Conservation (phyloP, 176 grass and related monocot genomes). For the Elymus sibiricus region DNA sequence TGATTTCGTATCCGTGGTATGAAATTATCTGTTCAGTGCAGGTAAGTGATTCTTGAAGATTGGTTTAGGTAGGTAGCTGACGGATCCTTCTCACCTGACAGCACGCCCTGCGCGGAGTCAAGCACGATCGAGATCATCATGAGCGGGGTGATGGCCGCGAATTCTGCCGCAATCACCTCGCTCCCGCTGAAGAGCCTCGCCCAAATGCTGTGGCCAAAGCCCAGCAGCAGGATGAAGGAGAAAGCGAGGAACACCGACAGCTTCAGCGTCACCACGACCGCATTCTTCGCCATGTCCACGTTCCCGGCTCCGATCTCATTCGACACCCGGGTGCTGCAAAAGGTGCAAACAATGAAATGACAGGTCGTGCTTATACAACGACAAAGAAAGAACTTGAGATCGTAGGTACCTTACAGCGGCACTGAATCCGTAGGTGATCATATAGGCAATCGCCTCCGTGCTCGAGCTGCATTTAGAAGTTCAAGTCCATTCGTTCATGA, state of each 20-base stretch:
- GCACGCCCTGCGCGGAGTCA: constrained; percentile 76
- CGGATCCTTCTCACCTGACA: constrained; percentile 42
- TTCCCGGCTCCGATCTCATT: constrained; percentile 81
- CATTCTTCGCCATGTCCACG: constrained; percentile 58
- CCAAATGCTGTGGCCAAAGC: constrained; percentile 59
- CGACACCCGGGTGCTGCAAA: constrained; percentile 74
- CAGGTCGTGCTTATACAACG: too few relatives aligned
- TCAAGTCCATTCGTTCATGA: neutral
- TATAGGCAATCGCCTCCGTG: constrained; percentile 74
- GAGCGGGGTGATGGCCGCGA: constrained; percentile 62
- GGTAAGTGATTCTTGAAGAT: neutral
- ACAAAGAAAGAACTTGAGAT: neutral
- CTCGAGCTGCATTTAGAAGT: constrained; percentile 39
- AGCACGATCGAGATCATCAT: constrained; percentile 65
- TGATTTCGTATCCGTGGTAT: neutral
- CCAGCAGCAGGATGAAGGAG: constrained; percentile 51
- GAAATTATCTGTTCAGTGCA: neutral
- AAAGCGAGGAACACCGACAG: constrained; percentile 71
- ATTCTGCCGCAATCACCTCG: constrained; percentile 46
- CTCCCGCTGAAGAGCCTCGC: constrained; percentile 70
- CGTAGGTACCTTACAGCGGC: constrained; percentile 62
- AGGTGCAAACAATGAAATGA: neutral
- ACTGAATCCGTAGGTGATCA: constrained; percentile 86
- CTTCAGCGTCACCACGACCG: constrained; percentile 70
- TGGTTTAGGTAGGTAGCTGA: neutral